A percentile compares a stretch with the other conserved stretches of the same genome.
Evolutionary conservation across 352 stramenopile species (phyloP).

Genomic region (Phytophthora nicotianae): DNA sequence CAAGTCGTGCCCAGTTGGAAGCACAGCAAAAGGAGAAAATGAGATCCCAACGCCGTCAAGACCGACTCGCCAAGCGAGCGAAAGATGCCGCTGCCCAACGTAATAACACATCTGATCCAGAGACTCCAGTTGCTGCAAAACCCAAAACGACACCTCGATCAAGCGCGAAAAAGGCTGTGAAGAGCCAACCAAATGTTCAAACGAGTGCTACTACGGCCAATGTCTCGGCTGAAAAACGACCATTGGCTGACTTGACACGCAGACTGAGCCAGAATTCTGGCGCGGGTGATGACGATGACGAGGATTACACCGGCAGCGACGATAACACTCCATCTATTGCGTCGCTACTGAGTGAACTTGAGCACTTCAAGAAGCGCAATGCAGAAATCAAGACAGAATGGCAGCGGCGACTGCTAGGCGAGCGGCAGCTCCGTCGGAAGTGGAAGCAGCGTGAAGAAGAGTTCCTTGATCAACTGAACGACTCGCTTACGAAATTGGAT

Average conservation of each 20-base stretch:
- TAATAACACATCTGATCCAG: slow-evolving; percentile 3
- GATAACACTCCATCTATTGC: slow-evolving; percentile 27
- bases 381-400: slow-evolving; percentile 82
- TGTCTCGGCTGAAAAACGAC: not conserved
- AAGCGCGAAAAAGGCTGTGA: slow-evolving; percentile 15
- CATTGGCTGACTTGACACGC: slow-evolving; percentile 12
- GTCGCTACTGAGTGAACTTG: slow-evolving; percentile 57
- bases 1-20: slow-evolving; percentile 8
- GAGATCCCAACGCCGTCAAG: slow-evolving; percentile 20
- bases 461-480: slow-evolving; percentile 71
- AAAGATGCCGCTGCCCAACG: slow-evolving; percentile 9
- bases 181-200: slow-evolving; percentile 12
- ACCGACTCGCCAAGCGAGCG: slow-evolving; percentile 22
- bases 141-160: slow-evolving; percentile 16
- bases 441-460: slow-evolving; percentile 82
- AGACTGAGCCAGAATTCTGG: slow-evolving; percentile 21
- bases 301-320: slow-evolving; percentile 36
- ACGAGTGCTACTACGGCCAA: slow-evolving; percentile 7
- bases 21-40: slow-evolving; percentile 23
- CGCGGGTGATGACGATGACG: slow-evolving; percentile 33
- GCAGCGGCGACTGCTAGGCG: slow-evolving; percentile 74
- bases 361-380: slow-evolving; percentile 82
- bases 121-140: slow-evolving; percentile 17
- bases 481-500: slow-evolving; percentile 61
- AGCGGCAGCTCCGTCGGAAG: slow-evolving; percentile 77